Evolutionary conservation across 768 basidiomycete genomes (phyloP), one percentile per base, ranked within the genome.

Genomic region (Suillus alpinus): DNA sequence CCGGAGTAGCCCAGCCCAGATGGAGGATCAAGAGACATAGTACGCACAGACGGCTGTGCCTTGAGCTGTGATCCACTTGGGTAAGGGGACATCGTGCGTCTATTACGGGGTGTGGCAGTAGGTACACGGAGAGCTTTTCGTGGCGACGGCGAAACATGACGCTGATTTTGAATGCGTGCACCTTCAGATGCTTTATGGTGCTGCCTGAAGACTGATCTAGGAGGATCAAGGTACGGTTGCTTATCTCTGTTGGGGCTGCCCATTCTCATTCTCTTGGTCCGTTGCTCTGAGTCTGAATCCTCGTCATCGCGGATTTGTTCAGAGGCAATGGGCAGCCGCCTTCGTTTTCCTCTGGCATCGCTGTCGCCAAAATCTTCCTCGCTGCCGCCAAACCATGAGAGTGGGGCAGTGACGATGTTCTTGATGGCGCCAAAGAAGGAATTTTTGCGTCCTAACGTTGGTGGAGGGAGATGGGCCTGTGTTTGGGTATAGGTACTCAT

Each of bases 1-100:
- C n/a, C 29, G 37, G 61, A 65, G 41, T 69, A 66, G 53, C 61
- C 62, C 16, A 69, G 58, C 43, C 65, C 56, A 18, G 74, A 67
- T 12, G 85, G 83, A 5, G 87, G 88, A 72, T 91, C 89, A 69
- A 88, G 84, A 49, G 88, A 89, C 85, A 88, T 88, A 32, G 87
- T 90, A 55, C 88, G 85, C 51, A 77, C 73, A 51, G 78, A 46
- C 34, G 63, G 66, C 37, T 74, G 72, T 36, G 72, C 72, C 46
- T 77, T 78, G 62, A 77, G 70, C 44, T 66, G 63, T 1, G 73
- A 66, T 53, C 62, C 60, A 40, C 66, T 75, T 26, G 73, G 73
- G 63, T 67, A 59, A 26, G 83, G 83, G 49, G 83, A 82, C 18
- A 75, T 62, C 6, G 83, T 79, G 34, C 76, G 77, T 59, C 78